A percentile compares a stretch with the other conserved stretches of the same genome.
Evolutionary conservation across 805 yeast genomes (phyloP).

Genomic region (Candida manassasensis): DNA sequence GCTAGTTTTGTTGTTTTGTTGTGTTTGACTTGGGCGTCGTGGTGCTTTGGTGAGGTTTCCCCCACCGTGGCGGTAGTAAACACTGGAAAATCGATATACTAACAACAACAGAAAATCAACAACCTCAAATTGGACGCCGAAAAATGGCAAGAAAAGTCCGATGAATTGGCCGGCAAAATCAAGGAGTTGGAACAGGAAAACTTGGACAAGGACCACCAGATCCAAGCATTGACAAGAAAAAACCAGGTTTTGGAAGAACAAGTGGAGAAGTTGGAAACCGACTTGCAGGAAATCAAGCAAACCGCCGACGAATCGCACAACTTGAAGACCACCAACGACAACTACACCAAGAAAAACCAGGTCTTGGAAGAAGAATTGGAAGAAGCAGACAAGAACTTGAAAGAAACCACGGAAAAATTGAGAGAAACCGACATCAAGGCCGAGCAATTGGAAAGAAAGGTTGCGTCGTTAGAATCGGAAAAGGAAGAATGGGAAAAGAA

Average conservation of each 20-base stretch:
- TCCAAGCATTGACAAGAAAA: slow-evolving; percentile 87
- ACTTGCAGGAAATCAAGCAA: slow-evolving; percentile 71
- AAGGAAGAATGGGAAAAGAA: slow-evolving; percentile 88
- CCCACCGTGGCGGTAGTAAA: no score
- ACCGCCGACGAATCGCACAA: slow-evolving; percentile 88
- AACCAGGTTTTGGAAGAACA: slow-evolving; percentile 82
- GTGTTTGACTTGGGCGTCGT: no score
- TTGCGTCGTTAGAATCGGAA: slow-evolving; percentile 85
- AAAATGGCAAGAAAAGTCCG: slow-evolving; percentile 95
- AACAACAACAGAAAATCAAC: slow-evolving; percentile 88
- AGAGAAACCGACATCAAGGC: slow-evolving; percentile 95
- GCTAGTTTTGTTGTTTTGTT: no score
- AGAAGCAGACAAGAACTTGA: slow-evolving; percentile 82
- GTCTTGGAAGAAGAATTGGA: slow-evolving; percentile 89
- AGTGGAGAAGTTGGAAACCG: slow-evolving; percentile 72
- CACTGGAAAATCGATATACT: no score
- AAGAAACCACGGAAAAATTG: slow-evolving; percentile 88
- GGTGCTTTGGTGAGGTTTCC: no score
- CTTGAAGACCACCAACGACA: slow-evolving; percentile 84
- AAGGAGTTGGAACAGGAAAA: slow-evolving; percentile 90
- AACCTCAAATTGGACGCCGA: slow-evolving; percentile 92
- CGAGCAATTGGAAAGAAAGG: slow-evolving; percentile 93
- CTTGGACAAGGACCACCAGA: slow-evolving; percentile 90
- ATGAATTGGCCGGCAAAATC: slow-evolving; percentile 73
- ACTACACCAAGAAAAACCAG: slow-evolving; percentile 83